A percentile compares a stretch with the other conserved stretches of the same genome.
Conservation (phyloP, 768 basidiomycete species). For the Boletales sp. region DNA sequence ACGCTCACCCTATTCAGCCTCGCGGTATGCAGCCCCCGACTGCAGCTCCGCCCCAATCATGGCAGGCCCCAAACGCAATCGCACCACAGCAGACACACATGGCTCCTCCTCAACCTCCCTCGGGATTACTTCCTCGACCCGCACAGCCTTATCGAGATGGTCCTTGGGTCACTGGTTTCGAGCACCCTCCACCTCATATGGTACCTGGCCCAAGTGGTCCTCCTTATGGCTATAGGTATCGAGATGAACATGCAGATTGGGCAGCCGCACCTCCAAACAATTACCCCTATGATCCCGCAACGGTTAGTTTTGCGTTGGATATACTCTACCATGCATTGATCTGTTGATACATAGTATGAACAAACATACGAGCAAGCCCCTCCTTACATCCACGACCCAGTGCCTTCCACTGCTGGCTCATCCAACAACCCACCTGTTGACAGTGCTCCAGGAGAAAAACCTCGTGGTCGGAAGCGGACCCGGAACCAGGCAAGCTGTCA, state of each 20-base stretch:
- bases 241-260: slow-evolving; percentile 56
- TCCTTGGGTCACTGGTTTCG: slow-evolving; percentile 55
- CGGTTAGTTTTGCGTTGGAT: slow-evolving; percentile 36
- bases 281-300: slow-evolving; percentile 52
- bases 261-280: slow-evolving; percentile 38
- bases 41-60: slow-evolving; percentile 54
- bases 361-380: slow-evolving; percentile 52
- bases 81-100: slow-evolving; percentile 65
- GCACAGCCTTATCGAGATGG: slow-evolving; percentile 45
- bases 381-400: slow-evolving; percentile 56
- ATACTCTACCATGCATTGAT: slow-evolving; percentile 4
- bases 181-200: slow-evolving; percentile 46
- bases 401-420: slow-evolving; percentile 42
- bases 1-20: slow-evolving; percentile 39
- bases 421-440: slow-evolving; percentile 27
- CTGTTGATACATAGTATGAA: slow-evolving; percentile 42
- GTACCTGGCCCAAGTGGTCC: slow-evolving; percentile 43
- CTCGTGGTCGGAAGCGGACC: slow-evolving; percentile 66
- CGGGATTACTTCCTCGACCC: slow-evolving; percentile 46
- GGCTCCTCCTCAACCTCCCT: slow-evolving; percentile 42
- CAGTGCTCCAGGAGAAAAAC: slow-evolving; percentile 37
- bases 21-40: slow-evolving; percentile 44
- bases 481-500: slow-evolving; percentile 48
- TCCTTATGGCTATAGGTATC: slow-evolving; percentile 58
- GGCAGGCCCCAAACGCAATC: slow-evolving; percentile 61